Percentiles rank a stretch among this genome's conserved stretches.
These are phyloP conservation scores for Perkinsus marinus DNA, from an alignment of 169 alveolate species.

Conservation along the genomic window DNA sequence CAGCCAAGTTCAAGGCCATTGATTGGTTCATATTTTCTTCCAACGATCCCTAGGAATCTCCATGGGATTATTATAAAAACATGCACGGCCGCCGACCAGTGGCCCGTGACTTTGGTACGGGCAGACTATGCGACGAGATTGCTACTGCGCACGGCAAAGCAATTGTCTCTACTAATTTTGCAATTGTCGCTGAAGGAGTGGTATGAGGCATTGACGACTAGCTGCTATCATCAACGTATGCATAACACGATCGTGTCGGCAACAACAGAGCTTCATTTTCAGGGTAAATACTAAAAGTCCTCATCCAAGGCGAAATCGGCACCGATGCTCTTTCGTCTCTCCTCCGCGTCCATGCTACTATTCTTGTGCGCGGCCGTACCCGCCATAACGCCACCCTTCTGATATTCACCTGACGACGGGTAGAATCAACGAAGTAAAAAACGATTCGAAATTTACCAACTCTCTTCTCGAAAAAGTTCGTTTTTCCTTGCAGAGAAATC, in stretches of 20 bases:
- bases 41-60: background rate
- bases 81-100: background rate
- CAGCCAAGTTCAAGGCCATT: background rate
- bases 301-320: slow-evolving; percentile 28
- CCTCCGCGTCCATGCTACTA: background rate
- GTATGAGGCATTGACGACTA: background rate
- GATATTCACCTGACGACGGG: slow-evolving; percentile 61
- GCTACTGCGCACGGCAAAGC: background rate
- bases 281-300: slow-evolving; percentile 27
- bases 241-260: background rate
- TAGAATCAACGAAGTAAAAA: background rate
- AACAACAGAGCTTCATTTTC: background rate
- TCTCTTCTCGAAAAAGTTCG: slow-evolving; percentile 96
- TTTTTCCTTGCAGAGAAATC: slow-evolving; percentile 91
- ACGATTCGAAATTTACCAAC: slow-evolving; percentile 53
- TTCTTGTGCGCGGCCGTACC: slow-evolving; percentile 41
- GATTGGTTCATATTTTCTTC: background rate
- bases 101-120: background rate
- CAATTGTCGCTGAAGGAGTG: background rate
- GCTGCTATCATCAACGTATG: background rate
- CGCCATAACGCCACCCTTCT: slow-evolving; percentile 88
- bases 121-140: background rate
- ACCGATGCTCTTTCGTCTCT: background rate
- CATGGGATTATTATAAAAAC: background rate
- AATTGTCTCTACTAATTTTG: background rate